A percentile compares a stretch with the other conserved stretches of the same genome.
phyloP scores from a whole-genome alignment of 1,284 basidiomycete genomes.

The Cystobasidiaceae sp. region DNA sequence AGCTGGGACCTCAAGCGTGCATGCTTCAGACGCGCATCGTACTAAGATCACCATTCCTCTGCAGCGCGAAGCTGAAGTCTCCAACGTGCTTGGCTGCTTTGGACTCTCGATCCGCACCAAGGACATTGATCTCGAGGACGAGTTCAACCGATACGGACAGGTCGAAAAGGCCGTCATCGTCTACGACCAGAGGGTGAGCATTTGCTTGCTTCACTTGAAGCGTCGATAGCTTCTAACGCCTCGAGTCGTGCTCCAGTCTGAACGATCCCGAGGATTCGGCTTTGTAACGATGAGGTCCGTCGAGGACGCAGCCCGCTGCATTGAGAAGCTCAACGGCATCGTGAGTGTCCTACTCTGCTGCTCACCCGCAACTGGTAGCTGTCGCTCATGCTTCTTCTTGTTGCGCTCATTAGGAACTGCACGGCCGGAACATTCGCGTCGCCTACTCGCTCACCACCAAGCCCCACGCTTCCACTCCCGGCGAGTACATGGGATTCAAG shows the following conservation, averaged over 20 bases:
- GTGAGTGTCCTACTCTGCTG: too few relatives aligned
- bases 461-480: constrained; percentile 91
- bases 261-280: constrained; percentile 93
- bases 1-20: too few relatives aligned
- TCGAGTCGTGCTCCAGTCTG: constrained; percentile 71
- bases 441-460: constrained; percentile 92
- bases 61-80: constrained; percentile 58
- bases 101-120: constrained; percentile 90
- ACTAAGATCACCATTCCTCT: too few relatives aligned
- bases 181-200: constrained; percentile 92
- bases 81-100: constrained; percentile 89
- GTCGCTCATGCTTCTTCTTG: too few relatives aligned
- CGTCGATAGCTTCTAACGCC: neutral
- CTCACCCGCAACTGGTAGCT: too few relatives aligned
- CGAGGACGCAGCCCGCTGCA: constrained; percentile 80
- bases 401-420: constrained; percentile 83
- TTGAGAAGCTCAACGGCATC: constrained; percentile 85
- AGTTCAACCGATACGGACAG: constrained; percentile 79
- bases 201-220: neutral
- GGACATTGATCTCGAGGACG: constrained; percentile 89
- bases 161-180: constrained; percentile 97
- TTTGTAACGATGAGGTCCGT: constrained; percentile 88
- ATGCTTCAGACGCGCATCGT: too few relatives aligned
- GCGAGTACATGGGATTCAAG: constrained; percentile 93
- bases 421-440: constrained; percentile 91